Evolutionary conservation across 495 filamentous ascomycete species (phyloP).

Genomic region (Penicillium salamii): DNA sequence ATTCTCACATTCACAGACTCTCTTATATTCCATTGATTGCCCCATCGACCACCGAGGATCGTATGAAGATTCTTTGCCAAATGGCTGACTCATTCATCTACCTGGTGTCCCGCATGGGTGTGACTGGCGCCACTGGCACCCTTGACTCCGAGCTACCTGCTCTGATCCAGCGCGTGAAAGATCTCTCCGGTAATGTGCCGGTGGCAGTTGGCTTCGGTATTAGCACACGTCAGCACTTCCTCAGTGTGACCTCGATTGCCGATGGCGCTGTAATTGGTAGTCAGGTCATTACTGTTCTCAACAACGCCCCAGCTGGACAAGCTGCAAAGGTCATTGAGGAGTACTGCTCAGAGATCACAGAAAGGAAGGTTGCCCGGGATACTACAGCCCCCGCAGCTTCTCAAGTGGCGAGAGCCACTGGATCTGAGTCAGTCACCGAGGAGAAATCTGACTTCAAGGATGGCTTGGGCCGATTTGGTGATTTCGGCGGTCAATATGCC

Average conservation of each 20-base stretch:
- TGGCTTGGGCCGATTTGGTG: constrained; percentile 69
- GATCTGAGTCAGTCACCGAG: too few relatives aligned
- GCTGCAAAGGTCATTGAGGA: constrained; percentile 74
- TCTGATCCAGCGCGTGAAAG: constrained; percentile 81
- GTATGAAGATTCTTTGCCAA: constrained; percentile 92
- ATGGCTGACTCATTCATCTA: constrained; percentile 99
- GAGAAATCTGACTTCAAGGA: too few relatives aligned
- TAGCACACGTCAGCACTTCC: constrained; percentile 90
- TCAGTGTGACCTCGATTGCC: constrained; percentile 70
- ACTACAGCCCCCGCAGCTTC: too few relatives aligned
- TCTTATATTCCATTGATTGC: constrained; percentile 55
- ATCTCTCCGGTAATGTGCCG: constrained; percentile 82
- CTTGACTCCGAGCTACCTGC: constrained; percentile 77
- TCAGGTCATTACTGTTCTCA: constrained; percentile 80
- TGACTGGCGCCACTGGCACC: constrained; percentile 83
- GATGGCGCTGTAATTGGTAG: constrained; percentile 98
- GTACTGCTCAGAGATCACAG: constrained; percentile 79
- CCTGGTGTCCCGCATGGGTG: constrained; percentile 95
- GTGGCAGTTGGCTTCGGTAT: constrained; percentile 94
- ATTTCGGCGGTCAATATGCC: constrained; percentile 97
- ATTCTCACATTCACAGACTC: too few relatives aligned
- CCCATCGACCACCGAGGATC: constrained; percentile 86
- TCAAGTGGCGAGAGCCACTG: too few relatives aligned
- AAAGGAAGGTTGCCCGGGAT: constrained; percentile 50
- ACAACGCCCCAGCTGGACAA: constrained; percentile 65